phyloP scores from a whole-genome alignment of 257 asterid species.

The Osmanthus fragrans region DNA sequence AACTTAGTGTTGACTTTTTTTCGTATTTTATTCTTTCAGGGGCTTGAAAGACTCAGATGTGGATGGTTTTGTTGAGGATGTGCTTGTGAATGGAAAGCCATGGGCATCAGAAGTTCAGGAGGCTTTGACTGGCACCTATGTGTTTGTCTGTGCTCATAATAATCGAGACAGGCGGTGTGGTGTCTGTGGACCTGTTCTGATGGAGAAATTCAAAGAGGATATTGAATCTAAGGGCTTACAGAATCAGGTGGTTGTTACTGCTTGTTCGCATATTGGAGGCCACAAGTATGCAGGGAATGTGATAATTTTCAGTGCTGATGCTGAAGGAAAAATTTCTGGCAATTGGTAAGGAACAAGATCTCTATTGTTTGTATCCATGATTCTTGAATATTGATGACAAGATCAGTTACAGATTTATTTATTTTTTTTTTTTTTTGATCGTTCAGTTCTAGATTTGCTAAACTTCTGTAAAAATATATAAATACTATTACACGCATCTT shows the following conservation, averaged over 20 bases:
- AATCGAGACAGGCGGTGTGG: slow-evolving; percentile 88
- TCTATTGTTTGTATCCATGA: slow-evolving; percentile 6
- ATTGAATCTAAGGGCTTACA: slow-evolving; percentile 58
- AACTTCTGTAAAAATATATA: not conserved
- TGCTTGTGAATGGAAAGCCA: slow-evolving; percentile 71
- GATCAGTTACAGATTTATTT: not conserved
- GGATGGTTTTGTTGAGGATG: slow-evolving; percentile 81
- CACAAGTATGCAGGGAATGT: slow-evolving; percentile 97
- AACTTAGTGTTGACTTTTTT: slow-evolving; percentile 3
- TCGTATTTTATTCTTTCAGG: slow-evolving; percentile 43
- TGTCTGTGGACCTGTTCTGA: slow-evolving; percentile 92
- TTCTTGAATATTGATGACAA: not conserved
- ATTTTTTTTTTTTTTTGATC: too few species aligned
- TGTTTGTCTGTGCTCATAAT: slow-evolving; percentile 91
- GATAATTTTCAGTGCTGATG: slow-evolving; percentile 65
- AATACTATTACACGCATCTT: not conserved
- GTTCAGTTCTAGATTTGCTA: not conserved
- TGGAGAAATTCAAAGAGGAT: slow-evolving; percentile 73
- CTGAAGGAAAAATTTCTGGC: slow-evolving; percentile 71
- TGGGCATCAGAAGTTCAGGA: slow-evolving; percentile 71
- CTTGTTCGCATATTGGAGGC: slow-evolving; percentile 97
- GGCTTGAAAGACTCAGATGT: slow-evolving; percentile 73
- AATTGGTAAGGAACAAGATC: slow-evolving; percentile 65
- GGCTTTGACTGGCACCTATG: slow-evolving; percentile 73
- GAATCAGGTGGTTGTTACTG: slow-evolving; percentile 61